Conservation (phyloP, 768 basidiomycete species). For the Termitomyces sp. region DNA sequence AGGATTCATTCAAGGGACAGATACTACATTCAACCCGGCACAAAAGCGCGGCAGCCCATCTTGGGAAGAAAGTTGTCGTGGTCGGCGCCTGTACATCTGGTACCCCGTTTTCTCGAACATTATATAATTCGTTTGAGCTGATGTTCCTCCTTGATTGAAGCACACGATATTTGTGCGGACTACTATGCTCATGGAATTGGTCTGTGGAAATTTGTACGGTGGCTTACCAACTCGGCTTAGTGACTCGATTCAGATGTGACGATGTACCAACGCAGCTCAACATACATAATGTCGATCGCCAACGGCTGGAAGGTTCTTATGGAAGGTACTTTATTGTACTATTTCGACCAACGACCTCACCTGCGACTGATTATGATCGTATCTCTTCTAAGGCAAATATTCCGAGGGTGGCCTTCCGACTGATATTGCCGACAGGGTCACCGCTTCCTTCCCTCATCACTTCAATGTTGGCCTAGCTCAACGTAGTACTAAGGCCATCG, state of each 20-base stretch:
- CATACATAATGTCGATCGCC: conserved; percentile 16
- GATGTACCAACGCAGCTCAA: conserved; percentile 51
- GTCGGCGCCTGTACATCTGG: conserved; percentile 63
- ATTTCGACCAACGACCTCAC: no score
- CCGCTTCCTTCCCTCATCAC: conserved; percentile 40
- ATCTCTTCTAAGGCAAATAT: conserved; percentile 29
- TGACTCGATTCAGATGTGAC: conserved; percentile 39
- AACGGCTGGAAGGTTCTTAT: conserved; percentile 18
- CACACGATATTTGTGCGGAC: conserved; percentile 41
- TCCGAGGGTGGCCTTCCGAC: conserved; percentile 42
- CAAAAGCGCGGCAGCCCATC: conserved; percentile 47
- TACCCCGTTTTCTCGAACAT: conserved; percentile 6
- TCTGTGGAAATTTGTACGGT: conserved; percentile 1
- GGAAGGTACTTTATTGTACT: conserved; percentile 13
- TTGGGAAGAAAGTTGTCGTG: conserved; percentile 67
- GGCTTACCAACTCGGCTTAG: no score
- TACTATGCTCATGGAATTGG: conserved; percentile 39
- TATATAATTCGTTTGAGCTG: conserved; percentile 4
- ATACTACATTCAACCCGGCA: conserved; percentile 56
- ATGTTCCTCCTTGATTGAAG: conserved; percentile 18
- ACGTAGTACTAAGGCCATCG: conserved; percentile 34
- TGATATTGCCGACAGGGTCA: conserved; percentile 45
- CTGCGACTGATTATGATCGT: background rate
- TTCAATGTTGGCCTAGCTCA: conserved; percentile 23
- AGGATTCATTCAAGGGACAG: conserved; percentile 57